phyloP scores from a whole-genome alignment of 768 basidiomycete genomes.

The Leucosporidium scottii region DNA sequence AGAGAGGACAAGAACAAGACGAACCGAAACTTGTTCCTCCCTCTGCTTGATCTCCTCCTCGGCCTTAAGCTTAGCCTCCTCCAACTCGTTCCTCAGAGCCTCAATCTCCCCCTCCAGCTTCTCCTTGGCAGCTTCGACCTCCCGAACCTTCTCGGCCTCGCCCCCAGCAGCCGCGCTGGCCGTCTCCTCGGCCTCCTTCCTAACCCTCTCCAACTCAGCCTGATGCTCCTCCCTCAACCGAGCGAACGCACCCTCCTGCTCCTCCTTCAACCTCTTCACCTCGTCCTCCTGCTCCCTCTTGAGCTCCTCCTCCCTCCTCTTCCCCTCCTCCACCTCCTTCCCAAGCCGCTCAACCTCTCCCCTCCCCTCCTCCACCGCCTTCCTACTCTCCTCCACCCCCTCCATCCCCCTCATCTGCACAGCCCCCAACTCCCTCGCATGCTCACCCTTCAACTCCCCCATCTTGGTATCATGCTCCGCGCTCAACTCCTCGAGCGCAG shows the following conservation, averaged over 20 bases:
- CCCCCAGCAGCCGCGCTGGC: too few relatives aligned
- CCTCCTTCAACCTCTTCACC: background rate
- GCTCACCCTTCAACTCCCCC: too few relatives aligned
- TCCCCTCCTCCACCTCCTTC: background rate
- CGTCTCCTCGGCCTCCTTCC: background rate
- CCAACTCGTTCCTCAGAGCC: constrained; percentile 3
- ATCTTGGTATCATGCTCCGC: too few relatives aligned
- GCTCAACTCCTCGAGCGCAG: too few relatives aligned
- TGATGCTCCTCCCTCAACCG: background rate
- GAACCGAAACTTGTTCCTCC: background rate
- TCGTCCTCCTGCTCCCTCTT: background rate
- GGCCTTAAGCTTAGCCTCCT: background rate
- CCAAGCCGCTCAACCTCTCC: background rate
- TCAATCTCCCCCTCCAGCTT: background rate
- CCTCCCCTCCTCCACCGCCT: background rate
- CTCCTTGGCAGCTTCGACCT: background rate
- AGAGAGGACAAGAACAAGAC: background rate
- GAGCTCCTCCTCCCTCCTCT: background rate
- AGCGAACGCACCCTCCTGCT: background rate
- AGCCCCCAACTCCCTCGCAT: too few relatives aligned
- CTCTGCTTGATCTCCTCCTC: background rate
- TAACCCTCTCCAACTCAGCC: background rate
- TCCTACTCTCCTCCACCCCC: too few relatives aligned
- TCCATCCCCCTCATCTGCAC: too few relatives aligned
- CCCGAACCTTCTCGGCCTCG: background rate